A percentile compares a stretch with the other conserved stretches of the same genome.
These are phyloP conservation scores for Hypoxylon cercidicola DNA, from an alignment of 495 filamentous ascomycete species.

Conservation along the genomic window DNA sequence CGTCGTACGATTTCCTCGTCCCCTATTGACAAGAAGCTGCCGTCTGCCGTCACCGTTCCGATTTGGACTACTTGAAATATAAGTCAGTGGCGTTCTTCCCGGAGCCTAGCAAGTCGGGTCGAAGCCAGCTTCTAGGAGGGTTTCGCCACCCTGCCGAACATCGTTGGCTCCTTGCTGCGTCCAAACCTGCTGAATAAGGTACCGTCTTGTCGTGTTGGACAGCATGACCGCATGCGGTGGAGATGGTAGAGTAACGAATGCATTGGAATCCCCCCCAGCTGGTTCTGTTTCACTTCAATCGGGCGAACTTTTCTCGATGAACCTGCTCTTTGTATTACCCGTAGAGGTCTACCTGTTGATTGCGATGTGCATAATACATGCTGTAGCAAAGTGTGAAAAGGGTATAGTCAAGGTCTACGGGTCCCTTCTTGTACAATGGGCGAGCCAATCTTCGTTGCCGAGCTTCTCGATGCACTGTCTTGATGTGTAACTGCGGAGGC, in stretches of 20 bases:
- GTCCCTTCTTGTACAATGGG: constrained; percentile 39
- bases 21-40: constrained; percentile 42
- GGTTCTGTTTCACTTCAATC: constrained; percentile 44
- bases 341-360: constrained; percentile 39
- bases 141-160: constrained; percentile 39
- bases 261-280: constrained; percentile 40
- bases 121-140: constrained; percentile 37
- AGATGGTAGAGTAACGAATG: constrained; percentile 46
- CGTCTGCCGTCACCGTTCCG: constrained; percentile 45
- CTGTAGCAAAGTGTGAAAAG: constrained; percentile 42
- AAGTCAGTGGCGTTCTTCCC: constrained; percentile 44
- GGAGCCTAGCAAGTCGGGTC: constrained; percentile 41
- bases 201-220: constrained; percentile 43
- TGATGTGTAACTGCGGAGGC: constrained; percentile 46
- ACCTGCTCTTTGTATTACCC: constrained; percentile 41
- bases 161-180: constrained; percentile 34
- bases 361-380: constrained; percentile 44
- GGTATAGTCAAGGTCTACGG: constrained; percentile 39
- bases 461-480: constrained; percentile 42
- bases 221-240: constrained; percentile 44
- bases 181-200: constrained; percentile 41
- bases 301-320: constrained; percentile 40
- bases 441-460: constrained; percentile 43
- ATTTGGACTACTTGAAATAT: constrained; percentile 42
- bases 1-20: constrained; percentile 34